Evolutionary conservation across 352 stramenopile species (phyloP).

Genomic region (Phytophthora fragariaefolia): DNA sequence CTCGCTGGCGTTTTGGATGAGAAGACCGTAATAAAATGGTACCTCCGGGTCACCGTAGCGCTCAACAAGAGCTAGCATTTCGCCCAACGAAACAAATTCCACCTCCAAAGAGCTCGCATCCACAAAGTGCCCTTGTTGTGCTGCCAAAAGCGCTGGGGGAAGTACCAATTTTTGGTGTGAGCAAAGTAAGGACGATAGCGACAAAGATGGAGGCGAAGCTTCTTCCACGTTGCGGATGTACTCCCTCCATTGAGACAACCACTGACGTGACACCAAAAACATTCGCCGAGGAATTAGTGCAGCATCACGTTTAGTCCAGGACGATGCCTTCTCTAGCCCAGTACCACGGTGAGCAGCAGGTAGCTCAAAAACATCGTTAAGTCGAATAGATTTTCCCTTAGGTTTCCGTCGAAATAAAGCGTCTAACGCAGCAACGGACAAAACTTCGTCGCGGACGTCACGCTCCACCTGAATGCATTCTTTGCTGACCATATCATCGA

Average conservation of each 20-base stretch:
- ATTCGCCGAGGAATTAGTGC: conserved; percentile 36
- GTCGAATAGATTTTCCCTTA: conserved; percentile 39
- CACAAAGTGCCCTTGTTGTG: conserved; percentile 51
- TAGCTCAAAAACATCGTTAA: conserved; percentile 59
- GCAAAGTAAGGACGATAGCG: conserved; percentile 48
- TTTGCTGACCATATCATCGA: conserved; percentile 58
- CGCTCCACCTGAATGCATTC: conserved; percentile 62
- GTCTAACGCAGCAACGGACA: conserved; percentile 53
- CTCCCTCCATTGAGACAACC: conserved; percentile 68
- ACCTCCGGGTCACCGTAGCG: conserved; percentile 61
- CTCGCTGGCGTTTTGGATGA: conserved; percentile 21
- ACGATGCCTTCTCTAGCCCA: conserved; percentile 31
- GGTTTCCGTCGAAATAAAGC: conserved; percentile 62
- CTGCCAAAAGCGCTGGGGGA: conserved; percentile 48
- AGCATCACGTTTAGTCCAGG: conserved; percentile 28
- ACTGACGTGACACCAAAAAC: conserved; percentile 67
- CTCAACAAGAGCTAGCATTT: conserved; percentile 65
- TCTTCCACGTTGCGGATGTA: conserved; percentile 81
- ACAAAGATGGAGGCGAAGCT: conserved; percentile 40
- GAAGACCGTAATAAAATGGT: conserved; percentile 57
- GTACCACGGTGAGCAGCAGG: conserved; percentile 22
- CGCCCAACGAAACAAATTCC: conserved; percentile 64
- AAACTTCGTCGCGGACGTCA: conserved; percentile 62
- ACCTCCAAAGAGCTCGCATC: conserved; percentile 54
- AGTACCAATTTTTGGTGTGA: conserved; percentile 63